Base-by-base conservation (phyloP, 1,284 basidiomycete species). In the Schizophyllum amplum region DNA sequence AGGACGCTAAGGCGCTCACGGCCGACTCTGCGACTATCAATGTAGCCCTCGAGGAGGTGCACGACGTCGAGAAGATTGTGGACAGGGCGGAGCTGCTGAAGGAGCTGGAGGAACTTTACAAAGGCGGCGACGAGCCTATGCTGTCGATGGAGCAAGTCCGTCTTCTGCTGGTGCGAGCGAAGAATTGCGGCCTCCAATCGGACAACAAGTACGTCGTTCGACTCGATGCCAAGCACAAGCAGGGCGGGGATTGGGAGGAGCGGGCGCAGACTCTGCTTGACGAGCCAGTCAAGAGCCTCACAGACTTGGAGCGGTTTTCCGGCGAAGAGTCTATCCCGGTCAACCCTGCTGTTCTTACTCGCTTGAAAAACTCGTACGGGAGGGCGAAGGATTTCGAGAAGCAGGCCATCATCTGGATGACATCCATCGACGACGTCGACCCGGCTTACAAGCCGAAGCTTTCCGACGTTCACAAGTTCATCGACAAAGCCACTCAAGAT, bases 321-420 rank as follows among this genome's bases (percentile, higher is more conserved):
- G 75, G 82, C 58, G 75, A 80, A 65, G 82, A 86, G 77, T 72
- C 48, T 77, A 88, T 57, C 33, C 33, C 86, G 2, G 78, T 88
- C 54, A 83, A 90, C 64, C 75, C 78, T 17, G 74, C 73, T 23
- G 74, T 88, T 53, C 72, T 84, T 26, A 80, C 83, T 61, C 79
- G 81, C 13, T 69, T 92, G 33, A 72, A 78, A 65, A 74, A 76
- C n/a, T 74, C 81, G 51, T 78, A 81, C 49, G 74, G 72, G 42
- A 86, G 84, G 67, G 88, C 86, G 20, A 80, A 80, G 62, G 88
- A 91, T 61, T 84, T 83, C 65, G 87, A 92, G 68, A 84, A 82
- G 71, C 84, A 87, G 63, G 88, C 88, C 13, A 81, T 79, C 63
- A 72, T 76, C 2, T 91, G 87, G 86, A 68, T 89, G 24, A 69